These are phyloP conservation scores for Neurospora tetrasperma DNA, from an alignment of 495 filamentous ascomycete species.

Conservation along the genomic window DNA sequence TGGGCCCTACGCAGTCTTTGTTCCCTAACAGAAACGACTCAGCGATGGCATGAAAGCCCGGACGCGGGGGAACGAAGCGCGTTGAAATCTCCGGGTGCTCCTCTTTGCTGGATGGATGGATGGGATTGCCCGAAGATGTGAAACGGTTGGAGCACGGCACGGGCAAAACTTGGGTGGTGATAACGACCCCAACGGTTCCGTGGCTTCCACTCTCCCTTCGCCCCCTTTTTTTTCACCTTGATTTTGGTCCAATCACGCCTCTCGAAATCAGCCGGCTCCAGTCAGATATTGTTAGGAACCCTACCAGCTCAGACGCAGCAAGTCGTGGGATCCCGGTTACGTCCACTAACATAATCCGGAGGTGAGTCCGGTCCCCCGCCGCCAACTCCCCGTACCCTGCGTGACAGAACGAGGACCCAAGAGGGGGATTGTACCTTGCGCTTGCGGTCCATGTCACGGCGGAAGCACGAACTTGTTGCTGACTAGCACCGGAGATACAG, in stretches of 20 bases:
- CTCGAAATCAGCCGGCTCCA: background rate
- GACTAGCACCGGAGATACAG: background rate
- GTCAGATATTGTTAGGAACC: background rate
- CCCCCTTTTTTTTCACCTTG: background rate
- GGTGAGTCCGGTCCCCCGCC: background rate
- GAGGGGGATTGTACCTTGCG: background rate
- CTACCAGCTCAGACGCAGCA: background rate
- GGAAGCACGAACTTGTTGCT: background rate
- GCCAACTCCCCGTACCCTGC: background rate
- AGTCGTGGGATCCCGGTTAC: background rate
- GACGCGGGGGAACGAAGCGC: background rate
- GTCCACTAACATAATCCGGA: background rate
- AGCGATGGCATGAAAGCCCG: background rate
- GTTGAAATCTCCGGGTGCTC: background rate
- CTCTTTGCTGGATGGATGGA: background rate
- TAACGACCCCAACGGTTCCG: background rate
- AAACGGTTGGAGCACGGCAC: background rate
- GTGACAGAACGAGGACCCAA: background rate
- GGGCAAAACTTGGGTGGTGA: background rate
- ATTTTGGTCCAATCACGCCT: background rate
- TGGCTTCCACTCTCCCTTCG: background rate
- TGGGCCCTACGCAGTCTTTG: background rate
- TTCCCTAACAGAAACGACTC: background rate
- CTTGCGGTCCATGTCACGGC: background rate
- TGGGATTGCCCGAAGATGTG: background rate